These are phyloP conservation scores for Apiospora hydei DNA, from an alignment of 2,329 filamentous ascomycete genomes.

Conservation along the genomic window DNA sequence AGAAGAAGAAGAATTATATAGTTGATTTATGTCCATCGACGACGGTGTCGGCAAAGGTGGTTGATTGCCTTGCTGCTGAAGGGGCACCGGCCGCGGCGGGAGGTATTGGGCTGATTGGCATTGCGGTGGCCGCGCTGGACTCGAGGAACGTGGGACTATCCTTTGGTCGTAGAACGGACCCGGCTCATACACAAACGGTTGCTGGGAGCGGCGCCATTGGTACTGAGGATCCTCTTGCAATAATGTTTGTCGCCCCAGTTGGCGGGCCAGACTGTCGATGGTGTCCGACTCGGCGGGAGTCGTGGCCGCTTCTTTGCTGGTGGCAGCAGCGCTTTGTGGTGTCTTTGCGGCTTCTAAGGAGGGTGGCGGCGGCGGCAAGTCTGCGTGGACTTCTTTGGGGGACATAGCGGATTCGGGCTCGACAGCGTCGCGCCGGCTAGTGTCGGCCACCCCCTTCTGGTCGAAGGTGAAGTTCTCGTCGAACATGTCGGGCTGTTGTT, in stretches of 20 bases:
- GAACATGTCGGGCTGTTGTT: slow-evolving; percentile 32
- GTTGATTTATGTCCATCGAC: neutral
- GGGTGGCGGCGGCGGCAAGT: slow-evolving; percentile 18
- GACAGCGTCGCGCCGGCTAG: slow-evolving; percentile 26
- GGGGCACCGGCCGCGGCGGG: neutral
- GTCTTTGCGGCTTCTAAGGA: slow-evolving; percentile 14
- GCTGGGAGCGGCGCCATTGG: neutral
- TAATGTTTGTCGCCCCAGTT: slow-evolving; percentile 34
- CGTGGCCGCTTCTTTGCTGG: slow-evolving; percentile 10
- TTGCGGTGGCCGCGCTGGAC: neutral
- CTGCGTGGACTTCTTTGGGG: slow-evolving; percentile 27
- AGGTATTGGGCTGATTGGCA: neutral
- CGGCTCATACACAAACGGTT: neutral
- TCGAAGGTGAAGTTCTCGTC: slow-evolving; percentile 34
- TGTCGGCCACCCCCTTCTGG: slow-evolving; percentile 28
- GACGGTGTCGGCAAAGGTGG: neutral
- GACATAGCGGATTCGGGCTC: slow-evolving; percentile 32
- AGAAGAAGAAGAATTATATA: neutral
- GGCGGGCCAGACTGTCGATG: slow-evolving; percentile 32
- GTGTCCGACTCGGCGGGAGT: slow-evolving; percentile 10
- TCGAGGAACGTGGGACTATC: slow-evolving; percentile 14
- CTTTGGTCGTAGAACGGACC: slow-evolving; percentile 11
- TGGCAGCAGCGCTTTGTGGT: slow-evolving; percentile 9
- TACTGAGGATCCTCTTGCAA: slow-evolving; percentile 26
- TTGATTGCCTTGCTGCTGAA: neutral